Conservation (phyloP, 2,329 filamentous ascomycete genomes). For the Graphilbum fragrans region DNA sequence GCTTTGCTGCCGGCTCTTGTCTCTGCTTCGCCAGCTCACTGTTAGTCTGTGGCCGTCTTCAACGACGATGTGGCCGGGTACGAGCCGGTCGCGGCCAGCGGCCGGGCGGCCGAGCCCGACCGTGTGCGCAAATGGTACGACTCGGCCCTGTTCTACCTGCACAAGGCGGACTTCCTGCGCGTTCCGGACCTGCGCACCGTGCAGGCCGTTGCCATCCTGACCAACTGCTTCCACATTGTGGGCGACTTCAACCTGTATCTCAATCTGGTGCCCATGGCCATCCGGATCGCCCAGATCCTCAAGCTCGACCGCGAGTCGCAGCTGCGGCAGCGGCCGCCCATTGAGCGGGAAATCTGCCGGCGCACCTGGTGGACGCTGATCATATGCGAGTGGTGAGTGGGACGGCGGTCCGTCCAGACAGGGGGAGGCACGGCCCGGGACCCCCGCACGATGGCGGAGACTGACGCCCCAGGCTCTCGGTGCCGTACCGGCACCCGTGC, state of each 20-base stretch:
- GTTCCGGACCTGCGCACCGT: conserved; percentile 1
- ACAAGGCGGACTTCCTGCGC: conserved; percentile 1
- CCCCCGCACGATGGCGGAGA: too few species aligned
- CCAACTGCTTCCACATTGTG: background rate
- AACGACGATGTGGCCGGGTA: too few species aligned
- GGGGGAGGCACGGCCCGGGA: too few species aligned
- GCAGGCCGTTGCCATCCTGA: conserved; percentile 2
- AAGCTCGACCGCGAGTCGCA: background rate
- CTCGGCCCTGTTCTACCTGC: background rate
- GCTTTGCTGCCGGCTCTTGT: too few species aligned
- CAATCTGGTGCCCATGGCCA: background rate
- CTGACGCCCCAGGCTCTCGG: background rate
- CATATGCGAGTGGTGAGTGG: background rate
- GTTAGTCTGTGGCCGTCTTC: too few species aligned
- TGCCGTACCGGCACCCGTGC: background rate
- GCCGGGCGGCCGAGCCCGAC: too few species aligned
- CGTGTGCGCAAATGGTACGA: conserved; percentile 3
- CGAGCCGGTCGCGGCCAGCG: too few species aligned
- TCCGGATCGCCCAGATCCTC: background rate
- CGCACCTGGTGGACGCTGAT: background rate
- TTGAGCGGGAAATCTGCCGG: background rate
- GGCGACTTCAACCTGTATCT: conserved; percentile 7
- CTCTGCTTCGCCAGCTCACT: too few species aligned
- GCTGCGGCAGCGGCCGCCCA: background rate
- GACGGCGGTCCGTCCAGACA: too few species aligned